Base-by-base conservation (phyloP, 768 basidiomycete species). In the Lactarius hengduanensis region DNA sequence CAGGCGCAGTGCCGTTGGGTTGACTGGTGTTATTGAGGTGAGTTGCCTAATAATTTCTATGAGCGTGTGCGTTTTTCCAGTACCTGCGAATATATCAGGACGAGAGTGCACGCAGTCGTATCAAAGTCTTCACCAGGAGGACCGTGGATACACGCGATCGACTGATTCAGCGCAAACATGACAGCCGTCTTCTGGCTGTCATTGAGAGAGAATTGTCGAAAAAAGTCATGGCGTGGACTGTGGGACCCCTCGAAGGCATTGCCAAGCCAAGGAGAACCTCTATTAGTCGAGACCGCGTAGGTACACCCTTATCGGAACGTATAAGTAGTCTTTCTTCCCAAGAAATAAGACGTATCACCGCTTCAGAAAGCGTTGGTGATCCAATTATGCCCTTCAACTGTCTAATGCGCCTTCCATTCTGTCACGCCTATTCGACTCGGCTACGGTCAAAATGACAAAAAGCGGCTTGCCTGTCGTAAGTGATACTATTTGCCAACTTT, bases 61-160 rank as follows among this genome's bases (percentile, higher is more conserved):
- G 20, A 99, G 81, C 0, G 96, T 97, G 70, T 94, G 92, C 0
- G 96, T 99, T 80, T n/a, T 98, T 8, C 96, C 96, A 2, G 95
- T 96, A 65, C 92, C n/a, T 87, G 61, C 50, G 60, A 11, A 57
- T 13, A 26, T 10, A 55, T 66, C 26, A 58, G 56, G 62, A 53
- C n/a, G 9, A 16, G 38, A 30, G 40, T 2, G 30, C 18, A 30
- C 28, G 7, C 36, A 10, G 38, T n/a, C 26, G 13, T 8, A 45
- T 20, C 4, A 26, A 6, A 5, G 9, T n/a, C 2, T 43, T 30
- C 73, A 85, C 96, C 96, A 67, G 97, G 97, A n/a, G 97, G 97
- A 0, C 97, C 97, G 73, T 98, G 96, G 30, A 99, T 94, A 71
- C 94, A 93, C 1, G 92, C 93, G 0, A 98, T 96, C 89, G 5